A percentile compares a stretch with the other conserved stretches of the same genome.
These are phyloP conservation scores for Dissoconium aciculare DNA, from an alignment of 2,329 filamentous ascomycete species.

Conservation along the genomic window DNA sequence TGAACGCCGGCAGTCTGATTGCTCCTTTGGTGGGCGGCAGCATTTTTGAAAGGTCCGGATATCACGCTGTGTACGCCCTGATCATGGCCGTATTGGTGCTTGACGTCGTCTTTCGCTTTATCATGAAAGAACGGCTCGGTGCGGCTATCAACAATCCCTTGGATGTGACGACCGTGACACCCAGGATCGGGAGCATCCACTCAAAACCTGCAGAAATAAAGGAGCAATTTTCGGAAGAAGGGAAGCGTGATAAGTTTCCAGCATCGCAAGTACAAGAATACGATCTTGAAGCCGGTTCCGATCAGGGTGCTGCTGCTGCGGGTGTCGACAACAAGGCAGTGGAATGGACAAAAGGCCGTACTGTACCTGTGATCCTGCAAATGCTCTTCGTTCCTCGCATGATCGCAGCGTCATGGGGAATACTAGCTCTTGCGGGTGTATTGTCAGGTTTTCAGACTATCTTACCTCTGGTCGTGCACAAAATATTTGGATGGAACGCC, in stretches of 20 bases:
- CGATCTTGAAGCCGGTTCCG: no score
- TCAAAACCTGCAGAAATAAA: no score
- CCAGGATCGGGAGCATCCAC: neutral
- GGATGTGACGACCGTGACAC: neutral
- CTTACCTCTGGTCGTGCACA: slow-evolving; percentile 10
- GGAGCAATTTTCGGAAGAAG: no score
- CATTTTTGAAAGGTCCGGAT: slow-evolving; percentile 40
- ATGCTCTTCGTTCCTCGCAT: slow-evolving; percentile 12
- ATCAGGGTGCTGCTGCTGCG: no score
- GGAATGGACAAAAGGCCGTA: neutral
- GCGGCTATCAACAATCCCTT: neutral
- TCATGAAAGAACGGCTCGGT: slow-evolving; percentile 10
- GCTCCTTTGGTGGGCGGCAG: slow-evolving; percentile 53
- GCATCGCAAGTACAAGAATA: no score
- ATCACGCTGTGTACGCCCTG: slow-evolving; percentile 14
- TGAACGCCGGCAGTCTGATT: slow-evolving; percentile 47
- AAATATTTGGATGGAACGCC: slow-evolving; percentile 12
- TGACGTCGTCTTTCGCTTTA: slow-evolving; percentile 11
- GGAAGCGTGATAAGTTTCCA: no score
- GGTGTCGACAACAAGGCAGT: slow-evolving; percentile 1
- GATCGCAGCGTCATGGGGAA: slow-evolving; percentile 11
- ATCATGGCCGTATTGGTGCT: slow-evolving; percentile 8
- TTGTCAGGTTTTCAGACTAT: slow-evolving; percentile 13
- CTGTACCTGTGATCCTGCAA: slow-evolving; percentile 11
- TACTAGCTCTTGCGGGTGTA: slow-evolving; percentile 10